phyloP scores from a whole-genome alignment of 2,329 filamentous ascomycete species.

The Clathrospora elynae region DNA sequence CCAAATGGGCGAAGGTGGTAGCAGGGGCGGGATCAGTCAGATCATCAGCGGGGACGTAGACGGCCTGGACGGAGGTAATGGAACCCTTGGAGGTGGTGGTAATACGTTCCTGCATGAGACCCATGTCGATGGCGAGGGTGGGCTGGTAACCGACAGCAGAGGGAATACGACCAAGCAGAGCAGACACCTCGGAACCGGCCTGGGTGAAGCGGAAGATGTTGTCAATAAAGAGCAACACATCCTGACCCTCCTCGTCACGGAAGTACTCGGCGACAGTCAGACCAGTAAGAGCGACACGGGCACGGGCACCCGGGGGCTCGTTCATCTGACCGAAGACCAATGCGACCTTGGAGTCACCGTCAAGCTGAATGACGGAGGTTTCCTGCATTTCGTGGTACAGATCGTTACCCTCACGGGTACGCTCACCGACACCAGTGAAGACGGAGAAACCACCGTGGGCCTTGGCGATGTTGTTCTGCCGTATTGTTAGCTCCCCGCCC shows the following conservation, averaged over 20 bases:
- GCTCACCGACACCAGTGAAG: slow-evolving; percentile 99
- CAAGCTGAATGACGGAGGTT: slow-evolving; percentile 98
- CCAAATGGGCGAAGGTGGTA: slow-evolving; percentile 99
- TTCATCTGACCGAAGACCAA: slow-evolving; percentile 99
- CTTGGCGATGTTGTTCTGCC: slow-evolving; percentile 98
- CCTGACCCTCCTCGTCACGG: slow-evolving; percentile 79
- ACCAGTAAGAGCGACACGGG: slow-evolving; percentile 98
- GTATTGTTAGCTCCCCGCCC: slow-evolving; percentile 30
- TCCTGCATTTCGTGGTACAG: slow-evolving; percentile 99
- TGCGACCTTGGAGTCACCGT: slow-evolving; percentile 99
- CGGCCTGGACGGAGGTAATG: slow-evolving; percentile 99
- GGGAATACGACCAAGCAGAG: slow-evolving; percentile 98
- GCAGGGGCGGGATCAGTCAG: slow-evolving; percentile 99
- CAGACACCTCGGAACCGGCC: slow-evolving; percentile 99
- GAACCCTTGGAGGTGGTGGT: slow-evolving; percentile 99
- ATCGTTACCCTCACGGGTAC: slow-evolving; percentile 99
- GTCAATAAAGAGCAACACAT: slow-evolving; percentile 99
- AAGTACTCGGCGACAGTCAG: slow-evolving; percentile 81
- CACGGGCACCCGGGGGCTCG: slow-evolving; percentile 99
- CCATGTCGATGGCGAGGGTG: slow-evolving; percentile 45
- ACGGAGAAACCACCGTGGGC: slow-evolving; percentile 99
- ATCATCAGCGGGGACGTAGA: slow-evolving; percentile 99
- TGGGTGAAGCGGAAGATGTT: slow-evolving; percentile 84
- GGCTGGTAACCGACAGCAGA: slow-evolving; percentile 97
- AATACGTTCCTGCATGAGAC: slow-evolving; percentile 91